Evolutionary conservation across 2,329 filamentous ascomycete species (phyloP), one percentile per base, ranked within the genome.

Genomic region (Colletotrichum limetticola): DNA sequence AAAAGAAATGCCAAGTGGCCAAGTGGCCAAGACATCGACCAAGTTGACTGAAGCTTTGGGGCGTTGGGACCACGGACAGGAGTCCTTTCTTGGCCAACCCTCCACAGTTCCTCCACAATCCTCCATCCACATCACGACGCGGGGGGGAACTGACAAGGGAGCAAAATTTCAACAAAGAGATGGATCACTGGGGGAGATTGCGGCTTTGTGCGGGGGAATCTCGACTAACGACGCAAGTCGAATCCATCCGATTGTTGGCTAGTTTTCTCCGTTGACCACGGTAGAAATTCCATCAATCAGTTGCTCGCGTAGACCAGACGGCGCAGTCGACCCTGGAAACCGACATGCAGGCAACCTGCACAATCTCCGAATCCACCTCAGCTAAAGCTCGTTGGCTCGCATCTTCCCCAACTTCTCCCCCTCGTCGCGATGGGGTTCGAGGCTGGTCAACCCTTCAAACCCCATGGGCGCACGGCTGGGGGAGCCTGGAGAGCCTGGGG

Each of bases 211-310:
- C 56, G 66, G 70, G 42, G 70, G 66, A 30, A 46, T 56, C 4
- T 37, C 35, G 46, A 52, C 70, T 70, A 72, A 35, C 66, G 60
- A 59, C 26, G 66, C 66, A 65, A 24, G 32, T 52, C 24, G 35
- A 52, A 65, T 30, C 53, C 70, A 70, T 66, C 22, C 19, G 28
- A 24, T 46, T 65, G 66, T 63, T 58, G 60, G 66, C 55, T 37
- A 56, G 60, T 60, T 70, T 72, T 72, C 46, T 72, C 60, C 70
- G 70, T 53, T 19, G 70, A 65, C 32, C 24, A 16, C 42, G 46
- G 66, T 26, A 69, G 28, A 72, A 65, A 72, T 72, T 56, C 70
- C 70, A 70, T 72, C 70, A 72, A 72, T 72, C 70, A 72, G 1
- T 24, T 4, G 26, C 46, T 46, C 46, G 55, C 55, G 46, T 61